These are phyloP conservation scores for Suhomyces prunicola DNA, from an alignment of 805 yeast species.

Conservation along the genomic window DNA sequence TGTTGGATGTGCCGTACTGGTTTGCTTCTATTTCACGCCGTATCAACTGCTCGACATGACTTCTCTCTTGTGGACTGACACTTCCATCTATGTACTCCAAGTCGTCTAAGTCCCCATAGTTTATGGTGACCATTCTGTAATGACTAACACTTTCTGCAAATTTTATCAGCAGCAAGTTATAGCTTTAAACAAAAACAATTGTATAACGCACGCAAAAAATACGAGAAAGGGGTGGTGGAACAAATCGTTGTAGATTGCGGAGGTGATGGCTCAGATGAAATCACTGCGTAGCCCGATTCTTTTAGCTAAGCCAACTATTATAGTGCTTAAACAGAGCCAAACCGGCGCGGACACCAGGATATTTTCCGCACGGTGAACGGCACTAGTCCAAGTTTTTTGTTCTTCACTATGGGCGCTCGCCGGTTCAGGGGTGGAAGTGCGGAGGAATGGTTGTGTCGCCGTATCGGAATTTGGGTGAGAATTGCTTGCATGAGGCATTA, in stretches of 20 bases:
- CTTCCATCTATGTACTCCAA: constrained; percentile 36
- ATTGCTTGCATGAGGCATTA: background rate
- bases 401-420: background rate
- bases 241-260: background rate
- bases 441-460: background rate
- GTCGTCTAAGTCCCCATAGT: constrained; percentile 36
- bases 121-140: constrained; percentile 13
- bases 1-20: constrained; percentile 9
- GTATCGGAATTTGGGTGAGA: background rate
- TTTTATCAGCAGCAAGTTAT: background rate
- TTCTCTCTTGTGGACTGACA: constrained; percentile 34
- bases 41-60: constrained; percentile 34
- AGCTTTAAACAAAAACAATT: background rate
- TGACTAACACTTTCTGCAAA: background rate
- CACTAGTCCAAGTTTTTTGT: background rate
- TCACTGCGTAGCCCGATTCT: background rate
- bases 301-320: background rate
- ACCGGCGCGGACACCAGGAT: background rate
- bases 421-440: background rate
- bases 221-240: background rate
- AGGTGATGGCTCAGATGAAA: background rate
- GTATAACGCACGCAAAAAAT: background rate
- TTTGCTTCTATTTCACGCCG: constrained; percentile 16
- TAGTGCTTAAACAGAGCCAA: background rate
- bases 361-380: background rate